These are phyloP conservation scores for Niveomyces coronatus DNA, from an alignment of 2,329 filamentous ascomycete species.

Conservation along the genomic window DNA sequence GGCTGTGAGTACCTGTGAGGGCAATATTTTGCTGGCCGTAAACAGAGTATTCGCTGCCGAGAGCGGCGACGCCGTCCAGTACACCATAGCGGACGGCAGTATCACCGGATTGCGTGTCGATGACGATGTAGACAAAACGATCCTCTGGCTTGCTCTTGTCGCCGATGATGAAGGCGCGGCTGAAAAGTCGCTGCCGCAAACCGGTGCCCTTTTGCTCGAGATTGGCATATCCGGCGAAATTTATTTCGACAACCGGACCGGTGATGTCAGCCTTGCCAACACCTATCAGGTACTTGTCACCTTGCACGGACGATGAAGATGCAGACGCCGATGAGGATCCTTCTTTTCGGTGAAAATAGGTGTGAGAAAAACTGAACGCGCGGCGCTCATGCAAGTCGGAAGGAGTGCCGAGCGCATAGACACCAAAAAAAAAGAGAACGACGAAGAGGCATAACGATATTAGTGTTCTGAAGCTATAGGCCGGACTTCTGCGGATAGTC, in stretches of 20 bases:
- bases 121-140: slow-evolving; percentile 75
- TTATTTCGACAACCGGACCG: slow-evolving; percentile 78
- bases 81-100: slow-evolving; percentile 85
- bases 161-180: slow-evolving; percentile 79
- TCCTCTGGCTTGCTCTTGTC: slow-evolving; percentile 54
- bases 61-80: slow-evolving; percentile 55
- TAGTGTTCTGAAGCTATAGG: slow-evolving; percentile 3
- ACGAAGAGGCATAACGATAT: slow-evolving; percentile 7
- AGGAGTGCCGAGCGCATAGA: slow-evolving; percentile 4
- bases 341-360: slow-evolving; percentile 3
- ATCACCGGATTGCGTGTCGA: slow-evolving; percentile 82
- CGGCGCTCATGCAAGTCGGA: slow-evolving; percentile 4
- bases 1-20: slow-evolving; percentile 85
- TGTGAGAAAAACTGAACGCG: slow-evolving; percentile 5
- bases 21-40: slow-evolving; percentile 78
- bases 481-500: slow-evolving; percentile 2
- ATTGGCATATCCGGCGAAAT: slow-evolving; percentile 87
- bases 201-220: slow-evolving; percentile 73
- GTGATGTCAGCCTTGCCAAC: slow-evolving; percentile 51
- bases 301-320: not conserved
- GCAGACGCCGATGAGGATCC: not conserved
- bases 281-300: slow-evolving; percentile 38
- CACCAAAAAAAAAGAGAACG: slow-evolving; percentile 9
- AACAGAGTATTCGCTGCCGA: slow-evolving; percentile 62
- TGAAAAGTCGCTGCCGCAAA: slow-evolving; percentile 77